Evolutionary conservation across 768 basidiomycete species (phyloP), one percentile per base, ranked within the genome.

Genomic region (Punctularia strigosozonata): DNA sequence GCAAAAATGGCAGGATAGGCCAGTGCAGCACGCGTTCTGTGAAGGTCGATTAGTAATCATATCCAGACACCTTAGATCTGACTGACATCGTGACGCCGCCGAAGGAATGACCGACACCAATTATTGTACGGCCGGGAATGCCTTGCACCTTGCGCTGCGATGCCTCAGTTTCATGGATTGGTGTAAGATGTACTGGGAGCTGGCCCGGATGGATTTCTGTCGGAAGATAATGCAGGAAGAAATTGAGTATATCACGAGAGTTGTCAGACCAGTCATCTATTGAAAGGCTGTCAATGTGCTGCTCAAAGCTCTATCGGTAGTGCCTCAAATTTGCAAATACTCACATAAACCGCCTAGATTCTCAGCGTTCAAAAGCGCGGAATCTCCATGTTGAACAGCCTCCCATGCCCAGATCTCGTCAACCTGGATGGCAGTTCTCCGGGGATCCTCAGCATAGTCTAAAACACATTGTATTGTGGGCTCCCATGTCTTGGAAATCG

Each of bases 331-430:
- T 10, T 31, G 31, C 28, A 38, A 6, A 7, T 31, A 61, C 75
- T 48, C 54, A 78, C 83, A 79, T 26, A 82, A 62, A 1, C 65
- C 65, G 25, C 75, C 73, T 1, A 81, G 62, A 14, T 60, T 61
- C 1, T 59, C 57, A 1, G 51, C 63, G 43, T 95, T 97, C 25
- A 92, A 39, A 12, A 85, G 55, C 0, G 69, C 80, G 15, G 87
- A 68, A 43, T 92, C 91, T 1, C 88, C 91, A 43, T 92, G 87
- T 43, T 88, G 80, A 3, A 80, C 69, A 5, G 84, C 72, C 46
- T 95, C 91, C 68, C 85, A 80, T 0, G 73, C 52, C 88, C 88
- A 92, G 1, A 91, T 65, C 39, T 81, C 74, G n/a, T n/a, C n/a
- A n/a, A n/a, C n/a, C n/a, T n/a, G n/a, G n/a, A n/a, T n/a, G n/a